phyloP scores from a whole-genome alignment of 1,139 yeast genomes.

The Taphrina pruni region DNA sequence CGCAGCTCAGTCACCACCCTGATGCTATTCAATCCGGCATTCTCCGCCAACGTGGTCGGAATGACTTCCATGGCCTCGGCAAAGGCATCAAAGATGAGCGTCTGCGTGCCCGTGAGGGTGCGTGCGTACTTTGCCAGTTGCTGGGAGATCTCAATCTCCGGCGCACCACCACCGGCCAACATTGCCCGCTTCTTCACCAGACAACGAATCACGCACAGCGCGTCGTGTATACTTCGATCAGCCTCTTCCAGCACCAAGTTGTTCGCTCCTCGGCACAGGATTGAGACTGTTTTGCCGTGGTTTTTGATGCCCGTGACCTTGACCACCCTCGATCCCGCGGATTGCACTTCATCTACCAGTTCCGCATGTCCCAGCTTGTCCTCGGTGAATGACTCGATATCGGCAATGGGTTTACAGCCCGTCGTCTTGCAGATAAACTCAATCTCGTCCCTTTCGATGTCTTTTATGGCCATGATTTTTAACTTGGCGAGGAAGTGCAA shows the following conservation, averaged over 20 bases:
- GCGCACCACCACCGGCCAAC: conserved; percentile 99
- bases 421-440: conserved; percentile 87
- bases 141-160: conserved; percentile 92
- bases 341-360: conserved; percentile 86
- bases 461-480: conserved; percentile 91
- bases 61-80: conserved; percentile 95
- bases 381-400: conserved; percentile 87
- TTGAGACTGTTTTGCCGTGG: conserved; percentile 77
- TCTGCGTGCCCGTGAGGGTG: conserved; percentile 84
- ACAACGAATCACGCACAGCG: conserved; percentile 94
- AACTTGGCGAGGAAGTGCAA: conserved; percentile 90
- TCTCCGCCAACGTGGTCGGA: conserved; percentile 96
- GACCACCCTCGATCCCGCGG: conserved; percentile 90
- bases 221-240: conserved; percentile 96
- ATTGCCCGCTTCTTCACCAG: conserved; percentile 90
- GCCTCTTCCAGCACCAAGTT: conserved; percentile 88
- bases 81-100: conserved; percentile 92
- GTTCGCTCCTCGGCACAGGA: conserved; percentile 95
- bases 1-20: conserved; percentile 94
- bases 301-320: conserved; percentile 84
- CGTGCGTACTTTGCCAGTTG: conserved; percentile 78
- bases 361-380: conserved; percentile 93
- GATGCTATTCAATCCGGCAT: conserved; percentile 94
- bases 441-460: conserved; percentile 94
- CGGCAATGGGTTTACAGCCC: conserved; percentile 96